Conservation (phyloP, 163 green algal genomes). For the Scenedesmus sp. region DNA sequence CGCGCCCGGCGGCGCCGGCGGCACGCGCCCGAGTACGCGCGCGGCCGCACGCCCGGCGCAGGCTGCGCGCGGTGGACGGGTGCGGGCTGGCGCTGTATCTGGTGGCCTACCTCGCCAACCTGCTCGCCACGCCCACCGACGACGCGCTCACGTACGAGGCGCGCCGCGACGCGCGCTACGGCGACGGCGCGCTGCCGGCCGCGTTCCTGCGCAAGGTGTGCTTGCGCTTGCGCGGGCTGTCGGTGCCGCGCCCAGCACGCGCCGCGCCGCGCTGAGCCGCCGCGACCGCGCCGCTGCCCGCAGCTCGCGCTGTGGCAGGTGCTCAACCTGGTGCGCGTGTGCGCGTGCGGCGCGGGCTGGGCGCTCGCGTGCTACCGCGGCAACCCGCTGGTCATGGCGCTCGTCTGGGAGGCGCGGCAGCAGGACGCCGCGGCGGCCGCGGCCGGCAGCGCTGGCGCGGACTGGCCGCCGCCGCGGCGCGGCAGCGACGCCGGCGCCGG, state of each 20-base stretch:
- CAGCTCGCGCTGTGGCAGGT: constrained; percentile 40
- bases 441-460: too few relatives aligned
- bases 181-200: not conserved
- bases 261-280: not conserved
- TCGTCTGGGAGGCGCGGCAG: constrained; percentile 19
- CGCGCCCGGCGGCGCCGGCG: too few relatives aligned
- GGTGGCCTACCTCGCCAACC: constrained; percentile 34
- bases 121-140: constrained; percentile 42
- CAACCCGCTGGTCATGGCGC: constrained; percentile 29
- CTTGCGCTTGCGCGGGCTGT: not conserved
- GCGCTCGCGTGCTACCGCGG: constrained; percentile 41
- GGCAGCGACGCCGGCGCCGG: too few relatives aligned
- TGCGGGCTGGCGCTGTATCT: constrained; percentile 19
- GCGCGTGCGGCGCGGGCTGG: constrained; percentile 22
- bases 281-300: constrained; percentile 9
- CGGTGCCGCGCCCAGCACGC: not conserved
- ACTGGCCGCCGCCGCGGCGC: too few relatives aligned
- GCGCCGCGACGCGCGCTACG: constrained; percentile 7
- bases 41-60: not conserved
- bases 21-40: too few relatives aligned
- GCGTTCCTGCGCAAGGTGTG: constrained; percentile 19
- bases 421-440: too few relatives aligned
- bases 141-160: constrained; percentile 44
- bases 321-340: constrained; percentile 33
- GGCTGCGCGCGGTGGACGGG: constrained; percentile 28